These are phyloP conservation scores for Aspergillus sp. DNA, from an alignment of 2,329 filamentous ascomycete species.

Conservation along the genomic window DNA sequence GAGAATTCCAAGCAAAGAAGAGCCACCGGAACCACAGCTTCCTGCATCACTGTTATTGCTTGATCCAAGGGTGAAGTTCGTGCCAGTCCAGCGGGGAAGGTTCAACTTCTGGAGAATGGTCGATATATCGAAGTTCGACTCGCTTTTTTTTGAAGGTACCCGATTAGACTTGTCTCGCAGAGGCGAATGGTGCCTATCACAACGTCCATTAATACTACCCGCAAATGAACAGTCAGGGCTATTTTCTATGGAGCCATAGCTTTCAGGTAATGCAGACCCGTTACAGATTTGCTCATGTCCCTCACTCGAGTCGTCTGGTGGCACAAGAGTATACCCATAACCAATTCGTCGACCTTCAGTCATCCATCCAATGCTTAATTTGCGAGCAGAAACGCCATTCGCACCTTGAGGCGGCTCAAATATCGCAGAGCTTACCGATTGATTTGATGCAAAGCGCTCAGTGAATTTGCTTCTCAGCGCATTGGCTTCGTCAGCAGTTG, in stretches of 20 bases:
- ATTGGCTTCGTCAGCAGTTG: slow-evolving; percentile 2
- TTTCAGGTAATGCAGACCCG: not conserved
- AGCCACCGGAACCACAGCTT: slow-evolving; percentile 12
- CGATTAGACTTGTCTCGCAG: slow-evolving; percentile 1
- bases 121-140: slow-evolving; percentile 14
- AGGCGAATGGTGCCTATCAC: not conserved
- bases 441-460: slow-evolving; percentile 29
- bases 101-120: slow-evolving; percentile 14
- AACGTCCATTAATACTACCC: not conserved
- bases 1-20: slow-evolving; percentile 22
- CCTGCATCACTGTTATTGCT: slow-evolving; percentile 13
- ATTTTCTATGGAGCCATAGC: not conserved
- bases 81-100: slow-evolving; percentile 15
- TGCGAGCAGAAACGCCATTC: slow-evolving; percentile 24
- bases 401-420: not conserved
- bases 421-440: slow-evolving; percentile 7
- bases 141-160: slow-evolving; percentile 1
- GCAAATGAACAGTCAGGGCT: not conserved
- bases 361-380: slow-evolving; percentile 44
- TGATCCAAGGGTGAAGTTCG: slow-evolving; percentile 8
- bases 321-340: slow-evolving; percentile 40
- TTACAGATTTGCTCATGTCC: not conserved
- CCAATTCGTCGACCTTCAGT: slow-evolving; percentile 40
- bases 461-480: slow-evolving; percentile 32
- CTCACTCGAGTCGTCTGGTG: slow-evolving; percentile 21